Percentiles rank a stretch among this genome's conserved stretches.
Evolutionary conservation across 1,284 basidiomycete genomes (phyloP).

Genomic region (Malassezia pachydermatis): DNA sequence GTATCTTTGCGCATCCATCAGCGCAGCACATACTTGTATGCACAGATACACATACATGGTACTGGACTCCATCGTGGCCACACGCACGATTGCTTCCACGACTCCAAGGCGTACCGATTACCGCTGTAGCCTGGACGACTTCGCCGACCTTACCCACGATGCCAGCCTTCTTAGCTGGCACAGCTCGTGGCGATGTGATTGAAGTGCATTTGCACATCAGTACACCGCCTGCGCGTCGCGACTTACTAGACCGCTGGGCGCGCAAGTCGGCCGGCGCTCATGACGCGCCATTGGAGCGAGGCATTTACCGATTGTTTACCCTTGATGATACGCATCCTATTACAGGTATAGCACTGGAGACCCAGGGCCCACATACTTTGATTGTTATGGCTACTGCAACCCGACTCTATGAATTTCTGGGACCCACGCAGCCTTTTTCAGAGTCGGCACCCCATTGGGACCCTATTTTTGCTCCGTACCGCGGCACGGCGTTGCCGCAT

Average conservation of each 20-base stretch:
- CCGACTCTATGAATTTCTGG: conserved; percentile 82
- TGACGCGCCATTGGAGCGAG: conserved; percentile 25
- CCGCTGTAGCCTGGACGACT: conserved; percentile 73
- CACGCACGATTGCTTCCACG: conserved; percentile 47
- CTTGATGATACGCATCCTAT: conserved; percentile 38
- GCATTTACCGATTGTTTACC: conserved; percentile 29
- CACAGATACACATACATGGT: conserved; percentile 82
- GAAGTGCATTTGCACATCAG: conserved; percentile 55
- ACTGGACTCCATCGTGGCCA: conserved; percentile 51
- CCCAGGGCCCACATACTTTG: not conserved
- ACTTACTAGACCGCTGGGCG: conserved; percentile 44
- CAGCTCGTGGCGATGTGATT: conserved; percentile 46
- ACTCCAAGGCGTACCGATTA: conserved; percentile 70
- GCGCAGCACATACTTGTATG: conserved; percentile 81
- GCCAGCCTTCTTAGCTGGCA: conserved; percentile 78
- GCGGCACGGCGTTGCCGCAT: conserved; percentile 26
- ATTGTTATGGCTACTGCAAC: conserved; percentile 78
- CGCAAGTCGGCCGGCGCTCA: conserved; percentile 32
- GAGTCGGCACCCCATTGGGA: not conserved
- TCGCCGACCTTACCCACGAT: conserved; percentile 49
- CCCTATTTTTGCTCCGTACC: conserved; percentile 34
- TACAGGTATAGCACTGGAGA: conserved; percentile 27
- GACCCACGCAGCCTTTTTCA: conserved; percentile 46
- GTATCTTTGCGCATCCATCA: conserved; percentile 60
- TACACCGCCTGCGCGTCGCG: conserved; percentile 20